Conservation (phyloP, 257 asterid species). For the Solanum stenotomum region DNA sequence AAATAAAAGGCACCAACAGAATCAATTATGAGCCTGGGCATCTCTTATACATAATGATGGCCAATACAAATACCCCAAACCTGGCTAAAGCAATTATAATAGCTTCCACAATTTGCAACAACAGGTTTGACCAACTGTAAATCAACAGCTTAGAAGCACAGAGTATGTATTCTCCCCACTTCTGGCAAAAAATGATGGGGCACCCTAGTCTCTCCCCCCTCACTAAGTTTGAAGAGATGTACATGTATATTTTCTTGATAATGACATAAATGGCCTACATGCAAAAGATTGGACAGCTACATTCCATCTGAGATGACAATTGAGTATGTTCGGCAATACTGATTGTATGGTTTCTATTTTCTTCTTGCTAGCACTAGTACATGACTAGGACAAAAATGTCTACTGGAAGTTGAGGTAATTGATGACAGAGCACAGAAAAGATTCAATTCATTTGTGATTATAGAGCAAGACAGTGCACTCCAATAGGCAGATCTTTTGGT, state of each 20-base stretch:
- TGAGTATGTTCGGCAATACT: slow-evolving; percentile 24
- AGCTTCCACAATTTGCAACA: slow-evolving; percentile 7
- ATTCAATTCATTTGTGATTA: slow-evolving; percentile 19
- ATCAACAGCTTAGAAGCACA: slow-evolving; percentile 19
- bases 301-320: slow-evolving; percentile 29
- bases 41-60: neutral
- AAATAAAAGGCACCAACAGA: neutral
- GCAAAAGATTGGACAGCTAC: slow-evolving; percentile 24
- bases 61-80: neutral
- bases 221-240: slow-evolving; percentile 26
- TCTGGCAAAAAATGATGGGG: slow-evolving; percentile 37
- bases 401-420: slow-evolving; percentile 3
- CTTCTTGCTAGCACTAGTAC: slow-evolving; percentile 26
- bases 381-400: slow-evolving; percentile 13
- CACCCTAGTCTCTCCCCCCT: slow-evolving; percentile 16
- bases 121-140: slow-evolving; percentile 12
- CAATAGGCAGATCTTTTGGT: slow-evolving; percentile 65
- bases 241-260: slow-evolving; percentile 35
- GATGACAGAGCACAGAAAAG: slow-evolving; percentile 11
- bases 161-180: slow-evolving; percentile 12
- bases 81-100: slow-evolving; percentile 1
- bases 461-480: slow-evolving; percentile 74
- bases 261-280: slow-evolving; percentile 33
- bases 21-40: neutral
- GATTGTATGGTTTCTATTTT: slow-evolving; percentile 22